Conservation (phyloP, 257 asterid species). For the Oldenlandia corymbosa region DNA sequence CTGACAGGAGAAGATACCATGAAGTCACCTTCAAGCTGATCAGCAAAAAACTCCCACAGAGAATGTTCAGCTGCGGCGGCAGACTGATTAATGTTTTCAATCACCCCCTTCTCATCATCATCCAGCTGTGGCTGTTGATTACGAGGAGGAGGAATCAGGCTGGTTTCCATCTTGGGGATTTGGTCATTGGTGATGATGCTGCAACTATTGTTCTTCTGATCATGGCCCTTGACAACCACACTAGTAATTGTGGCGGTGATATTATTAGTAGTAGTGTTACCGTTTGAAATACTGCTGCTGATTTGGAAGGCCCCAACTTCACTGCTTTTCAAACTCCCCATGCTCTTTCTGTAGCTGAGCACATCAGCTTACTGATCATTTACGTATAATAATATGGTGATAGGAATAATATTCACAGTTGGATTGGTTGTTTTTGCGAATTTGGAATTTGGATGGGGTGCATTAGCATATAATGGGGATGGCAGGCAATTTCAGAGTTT, state of each 20-base stretch:
- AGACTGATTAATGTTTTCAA: conserved; percentile 31
- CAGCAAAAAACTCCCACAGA: conserved; percentile 61
- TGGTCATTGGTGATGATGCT: background rate
- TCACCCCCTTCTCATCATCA: conserved; percentile 24
- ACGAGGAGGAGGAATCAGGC: conserved; percentile 21
- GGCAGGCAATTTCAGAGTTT: too few relatives aligned
- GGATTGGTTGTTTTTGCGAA: too few relatives aligned
- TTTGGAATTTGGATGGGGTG: too few relatives aligned
- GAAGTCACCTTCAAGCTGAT: conserved; percentile 57
- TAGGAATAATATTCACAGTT: too few relatives aligned
- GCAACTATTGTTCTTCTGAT: background rate
- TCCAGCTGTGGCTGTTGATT: conserved; percentile 45
- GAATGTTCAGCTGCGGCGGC: conserved; percentile 69
- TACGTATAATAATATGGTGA: too few relatives aligned
- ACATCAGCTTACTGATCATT: too few relatives aligned
- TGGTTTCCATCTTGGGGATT: too few relatives aligned
- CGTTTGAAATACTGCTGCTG: background rate
- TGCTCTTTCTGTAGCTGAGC: too few relatives aligned
- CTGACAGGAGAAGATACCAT: conserved; percentile 76
- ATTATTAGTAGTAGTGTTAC: background rate
- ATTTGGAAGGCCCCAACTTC: conserved; percentile 30
- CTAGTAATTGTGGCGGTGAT: too few relatives aligned
- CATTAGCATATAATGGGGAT: too few relatives aligned
- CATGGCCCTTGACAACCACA: background rate
- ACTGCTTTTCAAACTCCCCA: conserved; percentile 28